Base-by-base conservation (phyloP, 805 yeast genomes). In the Maudiozyma saulgeensis region DNA sequence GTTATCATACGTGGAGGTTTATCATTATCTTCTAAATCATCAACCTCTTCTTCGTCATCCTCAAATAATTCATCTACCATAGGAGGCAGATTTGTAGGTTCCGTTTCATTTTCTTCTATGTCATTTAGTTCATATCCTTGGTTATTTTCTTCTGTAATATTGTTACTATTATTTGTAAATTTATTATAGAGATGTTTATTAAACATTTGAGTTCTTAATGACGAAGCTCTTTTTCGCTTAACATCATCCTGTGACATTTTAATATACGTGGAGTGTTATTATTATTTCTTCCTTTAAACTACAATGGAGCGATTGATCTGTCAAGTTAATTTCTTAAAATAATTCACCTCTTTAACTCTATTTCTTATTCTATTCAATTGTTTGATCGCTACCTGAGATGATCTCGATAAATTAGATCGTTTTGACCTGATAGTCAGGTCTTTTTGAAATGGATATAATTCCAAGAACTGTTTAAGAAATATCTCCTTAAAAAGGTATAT, bases 171-270 rank as follows among this genome's bases (percentile, higher is more conserved):
- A 4, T 54, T 50, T 9, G 54, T 51, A 46, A 59, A 55, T 47
- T 53, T 58, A 45, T 62, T 61, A 48, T 56, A 60, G n/a, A 63
- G 51, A 48, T 58, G 63, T 34, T 62, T 64, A 45, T 63, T 64
- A 50, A 64, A 64, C 60, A 64, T 55, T 41, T 63, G 68, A 1
- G 68, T 64, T 50, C 68, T 61, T 25, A 64, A 53, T 4, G 68
- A 64, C 12, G 55, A 51, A 8, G 67, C 59, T 44, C 68, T 55
- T 45, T 59, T 62, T 40, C 68, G 59, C 40, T 49, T 54, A 6
- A 45, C 51, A 11, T 45, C 52, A 35, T 49, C 31, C 13, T 41
- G 44, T 11, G 45, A 25, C 54, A 51, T 54, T 8, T 7, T 48
- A 2, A 28, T 28, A 4, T 9, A 8, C 23, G 23, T 21, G 4